A percentile compares a stretch with the other conserved stretches of the same genome.
phyloP scores from a whole-genome alignment of 2,329 filamentous ascomycete species.

The Sodiomyces alkalinus region DNA sequence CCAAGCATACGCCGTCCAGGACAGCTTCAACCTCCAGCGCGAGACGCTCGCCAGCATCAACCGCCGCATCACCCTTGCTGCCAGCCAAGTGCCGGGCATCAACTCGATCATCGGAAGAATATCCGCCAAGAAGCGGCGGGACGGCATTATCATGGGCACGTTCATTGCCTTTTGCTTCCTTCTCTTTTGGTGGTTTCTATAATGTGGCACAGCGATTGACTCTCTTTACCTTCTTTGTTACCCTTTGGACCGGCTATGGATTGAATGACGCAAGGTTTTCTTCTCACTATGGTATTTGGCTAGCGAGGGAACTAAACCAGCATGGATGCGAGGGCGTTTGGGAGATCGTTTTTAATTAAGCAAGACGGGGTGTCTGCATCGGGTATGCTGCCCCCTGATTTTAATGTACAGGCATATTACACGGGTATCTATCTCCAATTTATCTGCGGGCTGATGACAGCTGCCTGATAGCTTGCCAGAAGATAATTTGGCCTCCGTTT shows the following conservation, averaged over 20 bases:
- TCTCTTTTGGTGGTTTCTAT: slow-evolving; percentile 68
- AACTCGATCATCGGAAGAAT: slow-evolving; percentile 87
- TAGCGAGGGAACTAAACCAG: slow-evolving; percentile 6
- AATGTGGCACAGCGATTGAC: too few species aligned
- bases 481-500: too few species aligned
- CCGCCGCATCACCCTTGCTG: slow-evolving; percentile 74
- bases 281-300: slow-evolving; percentile 3
- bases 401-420: slow-evolving; percentile 7
- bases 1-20: slow-evolving; percentile 93
- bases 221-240: too few species aligned
- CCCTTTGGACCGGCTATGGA: too few species aligned
- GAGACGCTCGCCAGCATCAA: slow-evolving; percentile 84
- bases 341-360: slow-evolving; percentile 4
- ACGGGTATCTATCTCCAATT: slow-evolving; percentile 4
- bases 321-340: slow-evolving; percentile 9
- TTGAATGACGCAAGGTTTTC: slow-evolving; percentile 3
- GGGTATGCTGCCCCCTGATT: too few species aligned
- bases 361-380: slow-evolving; percentile 8
- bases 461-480: slow-evolving; percentile 2
- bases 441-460: slow-evolving; percentile 1
- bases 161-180: slow-evolving; percentile 91
- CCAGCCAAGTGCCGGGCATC: slow-evolving; percentile 81
- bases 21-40: slow-evolving; percentile 74
- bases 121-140: slow-evolving; percentile 84
- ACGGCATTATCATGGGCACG: slow-evolving; percentile 80